Conservation (phyloP, 2,329 filamentous ascomycete species). For the Zalaria obscura region DNA sequence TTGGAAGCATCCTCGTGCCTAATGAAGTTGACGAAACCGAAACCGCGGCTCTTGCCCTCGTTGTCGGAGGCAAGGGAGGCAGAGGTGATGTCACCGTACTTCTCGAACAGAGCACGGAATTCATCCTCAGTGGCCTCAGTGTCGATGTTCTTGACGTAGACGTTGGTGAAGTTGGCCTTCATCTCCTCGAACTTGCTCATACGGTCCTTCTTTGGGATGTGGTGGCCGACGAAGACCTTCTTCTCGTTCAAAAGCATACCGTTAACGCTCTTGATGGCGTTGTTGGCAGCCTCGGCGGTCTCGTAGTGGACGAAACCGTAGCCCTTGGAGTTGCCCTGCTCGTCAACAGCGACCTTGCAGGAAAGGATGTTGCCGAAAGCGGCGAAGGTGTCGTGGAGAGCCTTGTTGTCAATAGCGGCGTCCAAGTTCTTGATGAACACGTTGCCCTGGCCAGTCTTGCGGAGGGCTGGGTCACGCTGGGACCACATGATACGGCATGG, state of each 20-base stretch:
- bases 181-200: constrained; percentile 99
- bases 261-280: constrained; percentile 99
- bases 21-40: constrained; percentile 89
- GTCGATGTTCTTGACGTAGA: constrained; percentile 98
- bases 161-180: constrained; percentile 99
- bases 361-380: constrained; percentile 98
- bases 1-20: constrained; percentile 74
- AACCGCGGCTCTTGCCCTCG: constrained; percentile 88
- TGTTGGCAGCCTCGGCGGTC: constrained; percentile 90
- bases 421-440: constrained; percentile 99
- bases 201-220: constrained; percentile 99
- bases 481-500: constrained; percentile 99
- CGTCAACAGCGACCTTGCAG: constrained; percentile 98
- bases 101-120: constrained; percentile 86
- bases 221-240: constrained; percentile 98
- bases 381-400: constrained; percentile 96
- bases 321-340: constrained; percentile 91
- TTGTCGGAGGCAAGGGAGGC: constrained; percentile 91
- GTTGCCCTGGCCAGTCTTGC: constrained; percentile 98
- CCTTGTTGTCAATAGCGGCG: constrained; percentile 98
- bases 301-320: constrained; percentile 99
- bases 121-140: constrained; percentile 77
- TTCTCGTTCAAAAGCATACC: constrained; percentile 99
- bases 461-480: constrained; percentile 94
- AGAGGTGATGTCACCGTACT: constrained; percentile 87